These are phyloP conservation scores for Cylindrodendrum hubeiense DNA, from an alignment of 2,329 filamentous ascomycete species.

Conservation along the genomic window DNA sequence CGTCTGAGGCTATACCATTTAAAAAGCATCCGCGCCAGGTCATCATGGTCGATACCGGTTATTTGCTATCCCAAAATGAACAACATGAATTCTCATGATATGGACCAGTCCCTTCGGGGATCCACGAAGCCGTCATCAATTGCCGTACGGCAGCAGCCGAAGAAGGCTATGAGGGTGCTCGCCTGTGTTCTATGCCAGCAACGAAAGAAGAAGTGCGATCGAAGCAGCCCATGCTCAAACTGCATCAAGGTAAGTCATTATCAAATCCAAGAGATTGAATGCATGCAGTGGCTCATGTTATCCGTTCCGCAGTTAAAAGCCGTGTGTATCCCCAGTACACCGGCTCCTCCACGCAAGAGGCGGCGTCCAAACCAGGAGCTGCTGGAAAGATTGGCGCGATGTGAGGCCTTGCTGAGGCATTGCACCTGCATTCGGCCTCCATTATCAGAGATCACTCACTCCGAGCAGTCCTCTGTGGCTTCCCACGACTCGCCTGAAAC, in stretches of 20 bases:
- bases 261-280: background rate
- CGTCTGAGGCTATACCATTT: conserved; percentile 3
- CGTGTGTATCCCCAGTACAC: conserved; percentile 42
- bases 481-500: conserved; percentile 23
- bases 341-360: conserved; percentile 46
- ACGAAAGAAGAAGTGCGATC: conserved; percentile 51
- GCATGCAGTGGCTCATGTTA: background rate
- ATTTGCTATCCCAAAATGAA: conserved; percentile 2
- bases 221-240: conserved; percentile 47
- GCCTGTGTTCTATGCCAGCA: conserved; percentile 49
- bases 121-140: conserved; percentile 24
- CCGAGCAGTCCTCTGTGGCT: conserved; percentile 19
- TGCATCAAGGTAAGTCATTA: conserved; percentile 41
- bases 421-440: conserved; percentile 39
- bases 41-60: background rate
- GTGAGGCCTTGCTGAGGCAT: conserved; percentile 42
- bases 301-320: conserved; percentile 39
- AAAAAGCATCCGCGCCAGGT: background rate
- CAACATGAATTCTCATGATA: conserved; percentile 3
- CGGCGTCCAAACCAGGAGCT: conserved; percentile 46
- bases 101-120: conserved; percentile 11
- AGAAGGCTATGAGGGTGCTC: conserved; percentile 32
- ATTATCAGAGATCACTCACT: conserved; percentile 28
- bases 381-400: conserved; percentile 41
- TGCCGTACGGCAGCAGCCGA: conserved; percentile 20